phyloP scores from a whole-genome alignment of 2,329 filamentous ascomycete genomes.

The Aspergillus aculeatus region DNA sequence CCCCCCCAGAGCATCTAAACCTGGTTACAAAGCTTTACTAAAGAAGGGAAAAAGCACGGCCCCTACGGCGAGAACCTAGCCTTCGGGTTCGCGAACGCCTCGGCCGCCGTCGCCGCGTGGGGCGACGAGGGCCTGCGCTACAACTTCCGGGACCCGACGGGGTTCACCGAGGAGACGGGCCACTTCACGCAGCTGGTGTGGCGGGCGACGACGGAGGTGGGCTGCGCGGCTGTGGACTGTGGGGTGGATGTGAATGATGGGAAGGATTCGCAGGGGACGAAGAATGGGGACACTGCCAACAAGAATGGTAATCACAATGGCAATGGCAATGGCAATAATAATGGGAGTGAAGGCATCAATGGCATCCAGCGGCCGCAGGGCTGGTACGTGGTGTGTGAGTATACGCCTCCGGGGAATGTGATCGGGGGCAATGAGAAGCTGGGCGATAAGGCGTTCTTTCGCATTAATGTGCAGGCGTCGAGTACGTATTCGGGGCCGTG shows the following conservation, averaged over 20 bases:
- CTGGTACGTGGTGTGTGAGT: constrained; percentile 70
- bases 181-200: constrained; percentile 75
- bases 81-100: constrained; percentile 62
- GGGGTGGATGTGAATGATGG: constrained; percentile 37
- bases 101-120: constrained; percentile 64
- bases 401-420: constrained; percentile 67
- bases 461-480: constrained; percentile 29
- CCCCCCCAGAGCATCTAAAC: not conserved
- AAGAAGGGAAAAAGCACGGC: constrained; percentile 45
- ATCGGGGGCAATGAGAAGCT: constrained; percentile 27
- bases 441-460: constrained; percentile 30
- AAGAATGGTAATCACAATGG: not conserved
- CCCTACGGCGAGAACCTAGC: constrained; percentile 75
- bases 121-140: constrained; percentile 60
- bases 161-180: constrained; percentile 61
- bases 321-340: not conserved
- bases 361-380: constrained; percentile 40
- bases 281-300: constrained; percentile 21
- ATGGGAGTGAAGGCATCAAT: not conserved
- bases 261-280: constrained; percentile 15
- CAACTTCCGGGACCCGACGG: constrained; percentile 54
- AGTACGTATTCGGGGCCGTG: constrained; percentile 20
- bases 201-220: constrained; percentile 60
- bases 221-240: constrained; percentile 53
- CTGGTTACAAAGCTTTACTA: not conserved